Percentiles rank a stretch among this genome's conserved stretches.
phyloP scores from a whole-genome alignment of 2,329 filamentous ascomycete genomes.

The Fusarium domesticum region DNA sequence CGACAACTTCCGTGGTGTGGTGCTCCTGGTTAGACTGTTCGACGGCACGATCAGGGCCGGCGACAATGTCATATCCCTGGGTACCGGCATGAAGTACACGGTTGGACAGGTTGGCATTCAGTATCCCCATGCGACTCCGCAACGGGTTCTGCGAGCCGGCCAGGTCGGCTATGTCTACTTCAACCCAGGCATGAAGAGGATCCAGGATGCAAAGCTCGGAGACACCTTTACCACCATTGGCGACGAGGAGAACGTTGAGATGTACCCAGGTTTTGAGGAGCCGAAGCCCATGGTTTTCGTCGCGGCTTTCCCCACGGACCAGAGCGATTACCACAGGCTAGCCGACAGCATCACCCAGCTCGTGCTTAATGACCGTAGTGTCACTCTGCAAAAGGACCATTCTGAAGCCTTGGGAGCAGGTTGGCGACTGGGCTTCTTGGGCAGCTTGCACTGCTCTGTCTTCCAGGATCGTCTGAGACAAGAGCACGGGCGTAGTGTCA shows the following conservation, averaged over 20 bases:
- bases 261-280: slow-evolving; percentile 90
- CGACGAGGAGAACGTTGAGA: slow-evolving; percentile 70
- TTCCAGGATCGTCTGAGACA: slow-evolving; percentile 94
- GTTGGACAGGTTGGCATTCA: slow-evolving; percentile 97
- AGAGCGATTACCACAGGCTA: slow-evolving; percentile 78
- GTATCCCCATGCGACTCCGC: slow-evolving; percentile 82
- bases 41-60: slow-evolving; percentile 81
- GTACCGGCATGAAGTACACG: slow-evolving; percentile 83
- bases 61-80: slow-evolving; percentile 83
- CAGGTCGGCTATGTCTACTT: slow-evolving; percentile 97
- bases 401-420: slow-evolving; percentile 91
- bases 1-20: slow-evolving; percentile 90
- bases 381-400: slow-evolving; percentile 89
- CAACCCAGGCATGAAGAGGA: slow-evolving; percentile 97
- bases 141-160: slow-evolving; percentile 76
- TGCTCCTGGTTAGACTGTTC: slow-evolving; percentile 86
- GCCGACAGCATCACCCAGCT: slow-evolving; percentile 94
- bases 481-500: slow-evolving; percentile 91
- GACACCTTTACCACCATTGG: slow-evolving; percentile 89
- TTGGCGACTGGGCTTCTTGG: slow-evolving; percentile 90
- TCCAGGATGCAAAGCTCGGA: slow-evolving; percentile 91
- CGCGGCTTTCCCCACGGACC: slow-evolving; percentile 90
- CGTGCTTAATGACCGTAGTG: slow-evolving; percentile 89
- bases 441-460: slow-evolving; percentile 97
- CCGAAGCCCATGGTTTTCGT: slow-evolving; percentile 99